Percentiles rank a stretch among this genome's conserved stretches.
phyloP scores from a whole-genome alignment of 2,329 filamentous ascomycete genomes.

The Xylaria sp. region DNA sequence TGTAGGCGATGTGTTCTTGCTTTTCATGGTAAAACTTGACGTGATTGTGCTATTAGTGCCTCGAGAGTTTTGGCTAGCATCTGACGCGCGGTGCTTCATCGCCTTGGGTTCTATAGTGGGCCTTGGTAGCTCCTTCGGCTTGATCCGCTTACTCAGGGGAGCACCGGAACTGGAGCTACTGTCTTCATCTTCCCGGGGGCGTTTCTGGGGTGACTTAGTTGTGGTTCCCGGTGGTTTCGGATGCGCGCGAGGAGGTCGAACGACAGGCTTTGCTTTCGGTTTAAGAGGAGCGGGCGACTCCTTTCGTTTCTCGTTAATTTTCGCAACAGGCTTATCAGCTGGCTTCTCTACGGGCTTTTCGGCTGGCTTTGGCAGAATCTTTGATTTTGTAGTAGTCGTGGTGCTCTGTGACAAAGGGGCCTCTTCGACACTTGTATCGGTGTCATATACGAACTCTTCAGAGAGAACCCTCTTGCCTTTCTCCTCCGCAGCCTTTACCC shows the following conservation, averaged over 20 bases:
- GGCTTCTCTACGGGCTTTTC: conserved; percentile 30
- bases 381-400: conserved; percentile 40
- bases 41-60: conserved; percentile 44
- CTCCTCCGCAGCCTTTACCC: conserved; percentile 46
- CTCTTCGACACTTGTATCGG: conserved; percentile 60
- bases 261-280: conserved; percentile 44
- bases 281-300: conserved; percentile 35
- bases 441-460: conserved; percentile 62
- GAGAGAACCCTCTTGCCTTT: conserved; percentile 57
- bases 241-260: conserved; percentile 37
- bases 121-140: conserved; percentile 50
- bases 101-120: conserved; percentile 42
- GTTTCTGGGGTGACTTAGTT: conserved; percentile 53
- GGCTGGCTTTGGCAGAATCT: conserved; percentile 34
- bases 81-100: conserved; percentile 55
- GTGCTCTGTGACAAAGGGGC: conserved; percentile 49
- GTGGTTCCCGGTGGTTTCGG: conserved; percentile 39
- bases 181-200: conserved; percentile 58
- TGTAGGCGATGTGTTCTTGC: conserved; percentile 61
- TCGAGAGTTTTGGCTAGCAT: conserved; percentile 56
- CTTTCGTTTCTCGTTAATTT: conserved; percentile 35
- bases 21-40: conserved; percentile 51
- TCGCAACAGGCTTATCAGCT: conserved; percentile 30
- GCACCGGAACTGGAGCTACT: conserved; percentile 66
- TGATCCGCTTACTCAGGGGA: conserved; percentile 63